These are phyloP conservation scores for Butyriboletus loyo DNA, from an alignment of 768 basidiomycete genomes.

Conservation along the genomic window DNA sequence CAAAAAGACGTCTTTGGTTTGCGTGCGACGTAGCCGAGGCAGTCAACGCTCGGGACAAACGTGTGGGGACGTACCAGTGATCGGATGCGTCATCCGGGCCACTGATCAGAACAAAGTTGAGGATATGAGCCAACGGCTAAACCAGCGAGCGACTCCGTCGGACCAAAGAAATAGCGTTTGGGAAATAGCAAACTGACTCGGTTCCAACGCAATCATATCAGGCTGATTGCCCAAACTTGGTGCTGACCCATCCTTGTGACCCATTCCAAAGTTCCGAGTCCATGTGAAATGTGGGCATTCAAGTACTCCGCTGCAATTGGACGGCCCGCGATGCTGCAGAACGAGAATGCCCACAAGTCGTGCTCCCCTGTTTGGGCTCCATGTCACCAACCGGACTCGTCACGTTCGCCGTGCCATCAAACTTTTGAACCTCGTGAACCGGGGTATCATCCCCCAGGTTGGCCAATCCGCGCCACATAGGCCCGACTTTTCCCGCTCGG, in stretches of 20 bases:
- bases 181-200: conserved; percentile 34
- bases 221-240: no score
- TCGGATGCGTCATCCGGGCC: conserved; percentile 6
- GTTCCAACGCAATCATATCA: conserved; percentile 36
- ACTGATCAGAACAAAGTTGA: conserved; percentile 9
- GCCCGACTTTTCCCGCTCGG: neutral
- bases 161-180: conserved; percentile 37
- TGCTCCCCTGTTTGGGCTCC: neutral
- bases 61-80: neutral
- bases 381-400: conserved; percentile 31
- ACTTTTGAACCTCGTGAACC: neutral
- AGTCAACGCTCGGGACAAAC: neutral
- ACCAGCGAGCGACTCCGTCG: conserved; percentile 29
- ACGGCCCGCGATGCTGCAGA: neutral
- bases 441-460: conserved; percentile 13
- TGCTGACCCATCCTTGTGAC: no score
- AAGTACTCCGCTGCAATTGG: conserved; percentile 1
- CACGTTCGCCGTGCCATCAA: conserved; percentile 13
- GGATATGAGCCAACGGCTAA: conserved; percentile 16
- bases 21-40: neutral
- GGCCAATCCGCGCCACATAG: neutral
- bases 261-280: conserved; percentile 1
- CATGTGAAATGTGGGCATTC: neutral
- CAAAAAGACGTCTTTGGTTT: neutral
- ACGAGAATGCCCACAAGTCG: neutral